Evolutionary conservation across 75 land plant species (phyloP).

Genomic region (Selaginella tamariscina): DNA sequence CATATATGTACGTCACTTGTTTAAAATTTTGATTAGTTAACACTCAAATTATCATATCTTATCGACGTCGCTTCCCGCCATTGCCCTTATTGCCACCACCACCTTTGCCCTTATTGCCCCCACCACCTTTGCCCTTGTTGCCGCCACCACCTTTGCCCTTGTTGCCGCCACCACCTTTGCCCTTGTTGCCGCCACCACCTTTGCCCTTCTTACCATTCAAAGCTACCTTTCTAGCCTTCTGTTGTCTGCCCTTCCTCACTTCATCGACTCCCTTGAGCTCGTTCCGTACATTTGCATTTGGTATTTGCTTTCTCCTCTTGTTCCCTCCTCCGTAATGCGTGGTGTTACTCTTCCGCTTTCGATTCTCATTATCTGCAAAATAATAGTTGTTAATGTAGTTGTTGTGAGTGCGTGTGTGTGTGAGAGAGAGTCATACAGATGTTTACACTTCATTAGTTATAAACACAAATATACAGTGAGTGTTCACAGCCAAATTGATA

Average conservation of each 20-base stretch:
- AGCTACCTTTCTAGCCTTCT: slow-evolving; percentile 37
- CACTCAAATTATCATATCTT: no score
- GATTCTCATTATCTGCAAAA: background rate
- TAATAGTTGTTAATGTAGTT: no score
- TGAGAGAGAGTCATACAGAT: no score
- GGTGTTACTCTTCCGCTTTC: slow-evolving; percentile 15
- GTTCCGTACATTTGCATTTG: slow-evolving; percentile 57
- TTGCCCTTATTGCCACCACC: no score
- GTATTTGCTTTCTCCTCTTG: slow-evolving; percentile 29
- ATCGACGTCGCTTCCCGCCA: no score
- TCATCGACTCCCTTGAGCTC: slow-evolving; percentile 75
- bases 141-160: no score
- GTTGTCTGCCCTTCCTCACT: slow-evolving; percentile 70
- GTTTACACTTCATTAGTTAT: no score
- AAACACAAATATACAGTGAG: slow-evolving; percentile 14
- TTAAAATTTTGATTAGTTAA: no score
- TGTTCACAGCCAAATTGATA: background rate
- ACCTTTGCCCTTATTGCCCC: no score
- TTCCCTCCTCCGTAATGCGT: slow-evolving; percentile 19
- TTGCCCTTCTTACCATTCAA: slow-evolving; percentile 13
- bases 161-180: slow-evolving; percentile 4
- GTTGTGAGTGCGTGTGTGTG: no score
- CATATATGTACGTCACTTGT: no score
- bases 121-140: no score
- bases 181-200: slow-evolving; percentile 15